phyloP scores from a whole-genome alignment of 2,329 filamentous ascomycete species.

The Gyromitra esculenta region DNA sequence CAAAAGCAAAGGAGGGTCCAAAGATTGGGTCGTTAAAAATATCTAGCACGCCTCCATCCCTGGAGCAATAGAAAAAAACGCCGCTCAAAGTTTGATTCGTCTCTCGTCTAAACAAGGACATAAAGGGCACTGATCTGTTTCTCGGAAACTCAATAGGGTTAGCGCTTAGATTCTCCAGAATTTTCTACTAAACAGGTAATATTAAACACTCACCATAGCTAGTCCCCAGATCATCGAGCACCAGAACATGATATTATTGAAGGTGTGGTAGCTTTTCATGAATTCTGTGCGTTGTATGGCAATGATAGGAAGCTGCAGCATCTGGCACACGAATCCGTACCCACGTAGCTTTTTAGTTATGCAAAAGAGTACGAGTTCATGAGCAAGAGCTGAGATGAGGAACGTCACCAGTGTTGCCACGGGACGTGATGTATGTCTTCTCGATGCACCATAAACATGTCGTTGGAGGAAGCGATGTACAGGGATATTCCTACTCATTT shows the following conservation, averaged over 20 bases:
- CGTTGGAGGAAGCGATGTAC: slow-evolving; percentile 94
- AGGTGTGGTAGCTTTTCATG: slow-evolving; percentile 76
- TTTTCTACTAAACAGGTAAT: background rate
- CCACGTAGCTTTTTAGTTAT: slow-evolving; percentile 96
- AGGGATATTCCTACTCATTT: slow-evolving; percentile 75
- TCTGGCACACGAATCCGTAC: slow-evolving; percentile 93
- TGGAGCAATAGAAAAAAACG: background rate
- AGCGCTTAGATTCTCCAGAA: background rate
- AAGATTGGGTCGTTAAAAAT: background rate
- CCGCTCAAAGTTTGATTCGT: background rate
- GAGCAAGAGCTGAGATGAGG: slow-evolving; percentile 84
- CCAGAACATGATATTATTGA: slow-evolving; percentile 94
- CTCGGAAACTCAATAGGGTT: background rate
- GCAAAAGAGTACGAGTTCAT: slow-evolving; percentile 96
- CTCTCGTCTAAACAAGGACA: slow-evolving; percentile 35
- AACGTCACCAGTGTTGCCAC: slow-evolving; percentile 91
- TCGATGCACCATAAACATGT: slow-evolving; percentile 88
- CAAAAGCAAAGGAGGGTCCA: background rate
- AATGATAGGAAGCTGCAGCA: slow-evolving; percentile 96
- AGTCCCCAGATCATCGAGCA: slow-evolving; percentile 88
- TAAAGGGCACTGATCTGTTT: slow-evolving; percentile 50
- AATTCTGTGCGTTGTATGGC: slow-evolving; percentile 83
- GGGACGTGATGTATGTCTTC: slow-evolving; percentile 77
- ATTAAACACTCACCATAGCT: slow-evolving; percentile 71
- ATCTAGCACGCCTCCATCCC: background rate